A percentile compares a stretch with the other conserved stretches of the same genome.
Conservation (phyloP, 176 grass and related monocot genomes). For the Eragrostis nindensis region DNA sequence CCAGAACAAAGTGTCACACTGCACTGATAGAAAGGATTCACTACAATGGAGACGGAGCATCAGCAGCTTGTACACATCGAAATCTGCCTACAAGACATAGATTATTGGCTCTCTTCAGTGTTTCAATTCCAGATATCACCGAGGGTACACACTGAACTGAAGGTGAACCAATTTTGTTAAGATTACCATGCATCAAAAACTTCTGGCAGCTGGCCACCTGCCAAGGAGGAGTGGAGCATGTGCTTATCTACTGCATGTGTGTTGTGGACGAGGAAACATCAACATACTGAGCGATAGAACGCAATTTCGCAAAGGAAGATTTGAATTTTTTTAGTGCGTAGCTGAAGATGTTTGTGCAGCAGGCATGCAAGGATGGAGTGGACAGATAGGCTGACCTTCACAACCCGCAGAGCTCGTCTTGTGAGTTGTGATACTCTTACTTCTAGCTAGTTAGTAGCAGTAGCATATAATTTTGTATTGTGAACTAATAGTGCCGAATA, state of each 20-base stretch:
- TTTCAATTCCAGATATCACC: neutral
- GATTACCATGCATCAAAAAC: neutral
- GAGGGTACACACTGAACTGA: neutral
- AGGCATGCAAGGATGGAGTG: neutral
- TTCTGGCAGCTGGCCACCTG: neutral
- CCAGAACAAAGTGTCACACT: neutral
- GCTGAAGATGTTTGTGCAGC: neutral
- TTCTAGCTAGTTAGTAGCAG: no score
- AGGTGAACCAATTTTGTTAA: neutral
- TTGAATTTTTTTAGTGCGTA: neutral
- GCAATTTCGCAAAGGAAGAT: neutral
- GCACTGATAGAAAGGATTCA: neutral
- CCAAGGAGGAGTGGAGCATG: neutral
- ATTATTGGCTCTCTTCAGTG: neutral
- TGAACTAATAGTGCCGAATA: no score
- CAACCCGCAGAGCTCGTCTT: no score
- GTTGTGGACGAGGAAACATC: neutral
- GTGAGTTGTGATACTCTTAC: no score
- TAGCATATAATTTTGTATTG: no score
- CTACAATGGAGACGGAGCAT: neutral
- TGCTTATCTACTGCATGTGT: neutral
- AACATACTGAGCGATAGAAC: neutral
- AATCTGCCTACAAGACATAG: neutral
- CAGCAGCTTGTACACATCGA: neutral
- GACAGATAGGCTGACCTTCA: no score